phyloP scores from a whole-genome alignment of 2,329 filamentous ascomycete species.

The Rutstroemia sp. region DNA sequence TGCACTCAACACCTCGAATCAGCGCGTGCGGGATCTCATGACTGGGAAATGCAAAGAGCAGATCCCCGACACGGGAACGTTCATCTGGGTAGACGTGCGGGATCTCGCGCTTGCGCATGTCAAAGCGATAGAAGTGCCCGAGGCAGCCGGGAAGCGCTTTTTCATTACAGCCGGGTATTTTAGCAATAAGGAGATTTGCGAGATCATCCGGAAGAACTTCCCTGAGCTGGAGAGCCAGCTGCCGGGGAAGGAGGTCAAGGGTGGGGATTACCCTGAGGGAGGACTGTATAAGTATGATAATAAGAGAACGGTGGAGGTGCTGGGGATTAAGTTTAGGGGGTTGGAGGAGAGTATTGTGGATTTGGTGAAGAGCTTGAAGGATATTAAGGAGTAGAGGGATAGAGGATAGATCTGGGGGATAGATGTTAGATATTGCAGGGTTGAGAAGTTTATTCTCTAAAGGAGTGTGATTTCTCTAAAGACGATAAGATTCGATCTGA shows the following conservation, averaged over 20 bases:
- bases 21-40: slow-evolving; percentile 56
- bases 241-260: slow-evolving; percentile 35
- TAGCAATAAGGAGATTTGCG: slow-evolving; percentile 50
- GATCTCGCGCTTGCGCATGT: slow-evolving; percentile 59
- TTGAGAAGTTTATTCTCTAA: no score
- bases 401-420: no score
- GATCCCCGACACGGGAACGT: slow-evolving; percentile 50
- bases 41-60: slow-evolving; percentile 51
- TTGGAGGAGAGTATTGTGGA: slow-evolving; percentile 54
- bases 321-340: slow-evolving; percentile 52
- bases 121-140: slow-evolving; percentile 47
- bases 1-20: slow-evolving; percentile 67
- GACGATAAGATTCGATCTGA: no score
- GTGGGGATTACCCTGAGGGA: slow-evolving; percentile 28
- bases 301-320: slow-evolving; percentile 42
- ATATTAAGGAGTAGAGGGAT: no score
- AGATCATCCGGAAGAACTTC: slow-evolving; percentile 48
- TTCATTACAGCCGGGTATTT: slow-evolving; percentile 55
- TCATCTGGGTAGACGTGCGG: slow-evolving; percentile 52
- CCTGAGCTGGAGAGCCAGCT: slow-evolving; percentile 43
- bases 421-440: no score
- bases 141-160: slow-evolving; percentile 54
- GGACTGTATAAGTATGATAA: slow-evolving; percentile 52
- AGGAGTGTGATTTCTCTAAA: no score
- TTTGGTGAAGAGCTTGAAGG: slow-evolving; percentile 40